Percentiles rank a stretch among this genome's conserved stretches.
Conservation (phyloP, 2,329 filamentous ascomycete genomes). For the Talaromyces rugulosus region DNA sequence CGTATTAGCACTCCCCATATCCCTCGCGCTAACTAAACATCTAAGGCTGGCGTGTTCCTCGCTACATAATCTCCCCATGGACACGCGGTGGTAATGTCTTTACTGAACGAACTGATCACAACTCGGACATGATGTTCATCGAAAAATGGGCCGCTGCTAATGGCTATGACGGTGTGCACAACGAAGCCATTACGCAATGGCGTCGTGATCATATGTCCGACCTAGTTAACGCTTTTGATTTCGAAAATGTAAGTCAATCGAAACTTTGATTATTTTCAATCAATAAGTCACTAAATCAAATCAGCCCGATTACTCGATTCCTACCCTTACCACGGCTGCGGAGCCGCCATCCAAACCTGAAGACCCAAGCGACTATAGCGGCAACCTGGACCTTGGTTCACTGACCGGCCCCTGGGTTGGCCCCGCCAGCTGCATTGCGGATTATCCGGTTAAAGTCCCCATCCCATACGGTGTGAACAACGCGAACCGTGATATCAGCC, state of each 20-base stretch:
- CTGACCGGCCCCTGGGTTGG: not conserved
- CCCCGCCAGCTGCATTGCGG: not conserved
- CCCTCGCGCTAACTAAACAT: constrained; percentile 4
- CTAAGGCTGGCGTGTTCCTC: constrained; percentile 48
- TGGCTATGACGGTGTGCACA: constrained; percentile 37
- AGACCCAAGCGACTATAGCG: constrained; percentile 21
- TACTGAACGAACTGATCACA: constrained; percentile 53
- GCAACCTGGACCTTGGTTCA: not conserved
- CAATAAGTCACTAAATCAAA: constrained; percentile 11
- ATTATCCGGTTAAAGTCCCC: constrained; percentile 8
- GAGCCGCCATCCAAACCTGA: constrained; percentile 39
- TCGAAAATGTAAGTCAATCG: constrained; percentile 29
- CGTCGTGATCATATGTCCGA: constrained; percentile 45
- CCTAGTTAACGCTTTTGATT: constrained; percentile 47
- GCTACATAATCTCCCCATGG: constrained; percentile 54
- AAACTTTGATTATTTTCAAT: not conserved
- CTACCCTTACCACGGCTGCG: constrained; percentile 41
- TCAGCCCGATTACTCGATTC: constrained; percentile 47
- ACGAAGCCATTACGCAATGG: constrained; percentile 43
- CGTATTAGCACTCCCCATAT: not conserved
- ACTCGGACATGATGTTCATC: constrained; percentile 51
- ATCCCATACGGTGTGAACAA: constrained; percentile 48
- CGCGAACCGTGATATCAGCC: constrained; percentile 30
- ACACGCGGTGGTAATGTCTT: constrained; percentile 52
- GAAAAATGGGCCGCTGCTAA: constrained; percentile 47